Conservation (phyloP, 352 stramenopile genomes). For the Hyaloperonospora arabidopsidis region DNA sequence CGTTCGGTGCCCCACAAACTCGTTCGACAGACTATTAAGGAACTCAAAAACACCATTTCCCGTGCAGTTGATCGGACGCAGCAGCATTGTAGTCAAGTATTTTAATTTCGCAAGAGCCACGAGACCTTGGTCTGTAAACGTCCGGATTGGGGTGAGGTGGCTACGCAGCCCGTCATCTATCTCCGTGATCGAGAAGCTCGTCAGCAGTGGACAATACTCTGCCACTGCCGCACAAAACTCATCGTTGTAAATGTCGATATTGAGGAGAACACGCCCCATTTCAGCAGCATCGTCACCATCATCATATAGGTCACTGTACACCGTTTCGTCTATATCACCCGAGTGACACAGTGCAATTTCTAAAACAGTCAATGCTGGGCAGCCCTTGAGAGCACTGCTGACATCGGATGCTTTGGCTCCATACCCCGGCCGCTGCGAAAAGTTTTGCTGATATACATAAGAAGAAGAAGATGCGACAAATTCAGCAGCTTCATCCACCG, state of each 20-base stretch:
- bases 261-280: constrained; percentile 6
- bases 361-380: constrained; percentile 27
- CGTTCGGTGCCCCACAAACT: too few species aligned
- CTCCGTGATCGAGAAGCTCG: constrained; percentile 22
- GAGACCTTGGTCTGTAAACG: constrained; percentile 31
- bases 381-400: constrained; percentile 24
- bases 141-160: constrained; percentile 20
- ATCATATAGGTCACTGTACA: constrained; percentile 22
- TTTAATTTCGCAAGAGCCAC: constrained; percentile 25
- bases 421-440: constrained; percentile 8
- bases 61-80: constrained; percentile 28
- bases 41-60: constrained; percentile 32
- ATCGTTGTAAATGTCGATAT: constrained; percentile 32
- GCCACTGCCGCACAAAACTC: constrained; percentile 28
- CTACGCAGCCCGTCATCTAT: constrained; percentile 26
- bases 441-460: too few species aligned
- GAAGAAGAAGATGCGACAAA: too few species aligned
- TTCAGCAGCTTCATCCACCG: too few species aligned
- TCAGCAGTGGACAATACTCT: constrained; percentile 23
- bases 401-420: constrained; percentile 27
- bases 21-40: too few species aligned
- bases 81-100: constrained; percentile 23
- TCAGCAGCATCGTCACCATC: constrained; percentile 20
- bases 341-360: constrained; percentile 21
- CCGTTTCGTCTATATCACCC: too few species aligned